These are phyloP conservation scores for Raddia distichophylla DNA, from an alignment of 176 grass and related monocot species.

Conservation along the genomic window DNA sequence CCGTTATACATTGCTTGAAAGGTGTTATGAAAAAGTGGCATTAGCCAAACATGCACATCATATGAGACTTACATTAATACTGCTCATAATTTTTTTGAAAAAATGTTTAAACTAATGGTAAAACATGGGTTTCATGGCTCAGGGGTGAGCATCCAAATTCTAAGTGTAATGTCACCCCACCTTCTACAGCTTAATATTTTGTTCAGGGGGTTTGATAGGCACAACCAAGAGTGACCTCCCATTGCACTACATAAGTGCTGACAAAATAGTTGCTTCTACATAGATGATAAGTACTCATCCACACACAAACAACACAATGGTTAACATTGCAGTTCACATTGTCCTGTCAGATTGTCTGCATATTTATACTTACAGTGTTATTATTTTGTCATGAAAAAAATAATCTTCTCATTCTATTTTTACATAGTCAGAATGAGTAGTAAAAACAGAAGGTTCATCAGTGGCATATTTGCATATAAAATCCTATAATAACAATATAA, in stretches of 20 bases:
- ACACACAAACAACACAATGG: neutral
- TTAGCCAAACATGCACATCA: neutral
- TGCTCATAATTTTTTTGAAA: no score
- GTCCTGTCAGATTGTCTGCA: neutral
- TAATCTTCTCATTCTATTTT: neutral
- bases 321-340: neutral
- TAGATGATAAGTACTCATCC: neutral
- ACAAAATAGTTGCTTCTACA: neutral
- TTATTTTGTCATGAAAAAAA: neutral
- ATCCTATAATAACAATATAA: neutral
- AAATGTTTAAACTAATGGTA: no score
- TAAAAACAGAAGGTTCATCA: neutral
- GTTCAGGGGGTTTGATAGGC: no score
- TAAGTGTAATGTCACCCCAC: no score
- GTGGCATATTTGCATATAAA: neutral
- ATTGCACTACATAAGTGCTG: no score
- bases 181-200: no score
- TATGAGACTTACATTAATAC: neutral
- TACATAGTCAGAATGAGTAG: neutral
- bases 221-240: no score
- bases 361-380: neutral
- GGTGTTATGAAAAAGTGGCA: neutral
- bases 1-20: neutral
- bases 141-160: no score
- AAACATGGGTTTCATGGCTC: no score